A percentile compares a stretch with the other conserved stretches of the same genome.
These are phyloP conservation scores for Symbiotaphrina buchneri DNA, from an alignment of 495 filamentous ascomycete species.

Conservation along the genomic window DNA sequence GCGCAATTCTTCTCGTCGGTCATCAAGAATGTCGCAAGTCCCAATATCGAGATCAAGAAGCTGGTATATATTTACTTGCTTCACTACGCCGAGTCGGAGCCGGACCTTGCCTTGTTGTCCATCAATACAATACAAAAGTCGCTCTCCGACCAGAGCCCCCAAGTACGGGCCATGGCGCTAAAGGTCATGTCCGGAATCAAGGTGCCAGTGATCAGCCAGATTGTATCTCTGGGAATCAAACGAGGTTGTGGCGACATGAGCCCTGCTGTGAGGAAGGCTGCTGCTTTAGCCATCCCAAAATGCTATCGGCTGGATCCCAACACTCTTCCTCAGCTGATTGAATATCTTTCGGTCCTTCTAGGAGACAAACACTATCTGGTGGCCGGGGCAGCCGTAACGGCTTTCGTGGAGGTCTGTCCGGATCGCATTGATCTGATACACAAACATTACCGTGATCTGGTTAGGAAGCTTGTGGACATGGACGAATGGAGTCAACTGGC, in stretches of 20 bases:
- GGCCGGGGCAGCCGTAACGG: slow-evolving; percentile 71
- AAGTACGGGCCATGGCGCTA: slow-evolving; percentile 75
- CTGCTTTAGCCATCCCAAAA: slow-evolving; percentile 89
- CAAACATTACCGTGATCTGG: slow-evolving; percentile 60
- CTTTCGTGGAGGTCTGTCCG: slow-evolving; percentile 76
- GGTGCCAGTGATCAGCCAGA: slow-evolving; percentile 95
- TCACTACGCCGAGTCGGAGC: slow-evolving; percentile 84
- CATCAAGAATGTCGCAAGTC: slow-evolving; percentile 86
- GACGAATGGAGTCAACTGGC: slow-evolving; percentile 93
- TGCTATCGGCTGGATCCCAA: slow-evolving; percentile 84
- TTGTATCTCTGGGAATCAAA: slow-evolving; percentile 90
- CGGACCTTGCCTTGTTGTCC: slow-evolving; percentile 80
- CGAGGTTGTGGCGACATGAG: slow-evolving; percentile 86
- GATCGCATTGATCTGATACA: slow-evolving; percentile 72
- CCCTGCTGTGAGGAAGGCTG: slow-evolving; percentile 75
- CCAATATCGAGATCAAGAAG: slow-evolving; percentile 85
- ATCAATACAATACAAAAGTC: slow-evolving; percentile 99
- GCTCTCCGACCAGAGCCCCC: slow-evolving; percentile 73
- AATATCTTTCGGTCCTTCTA: slow-evolving; percentile 52
- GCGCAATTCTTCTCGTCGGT: slow-evolving; percentile 80
- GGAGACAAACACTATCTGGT: slow-evolving; percentile 91
- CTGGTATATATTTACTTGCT: slow-evolving; percentile 95
- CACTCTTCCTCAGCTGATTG: slow-evolving; percentile 62
- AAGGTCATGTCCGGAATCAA: slow-evolving; percentile 89
- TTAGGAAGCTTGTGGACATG: slow-evolving; percentile 91